Conservation (phyloP, 1,284 basidiomycete genomes). For the Papiliotrema laurentii region DNA sequence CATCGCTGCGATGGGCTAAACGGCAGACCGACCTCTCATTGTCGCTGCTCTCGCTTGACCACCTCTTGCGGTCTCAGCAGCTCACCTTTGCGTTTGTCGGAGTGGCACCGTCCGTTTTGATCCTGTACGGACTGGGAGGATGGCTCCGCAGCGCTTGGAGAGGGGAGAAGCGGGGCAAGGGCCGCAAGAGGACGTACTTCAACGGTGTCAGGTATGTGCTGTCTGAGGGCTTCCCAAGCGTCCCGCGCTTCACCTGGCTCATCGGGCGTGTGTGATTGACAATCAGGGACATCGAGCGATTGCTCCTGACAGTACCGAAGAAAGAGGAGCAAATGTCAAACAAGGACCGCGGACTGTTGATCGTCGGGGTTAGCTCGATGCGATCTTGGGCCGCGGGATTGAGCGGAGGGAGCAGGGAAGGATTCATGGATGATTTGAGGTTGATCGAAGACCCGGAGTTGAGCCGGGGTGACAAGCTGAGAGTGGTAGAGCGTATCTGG, state of each 20-base stretch:
- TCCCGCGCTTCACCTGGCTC: too few species aligned
- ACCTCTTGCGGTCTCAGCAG: constrained; percentile 88
- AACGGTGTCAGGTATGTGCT: constrained; percentile 46
- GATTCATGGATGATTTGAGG: constrained; percentile 78
- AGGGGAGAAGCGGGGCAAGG: constrained; percentile 45
- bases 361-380: constrained; percentile 48
- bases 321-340: constrained; percentile 46
- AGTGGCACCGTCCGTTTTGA: constrained; percentile 79
- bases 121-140: constrained; percentile 67
- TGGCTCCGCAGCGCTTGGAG: constrained; percentile 55
- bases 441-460: constrained; percentile 72
- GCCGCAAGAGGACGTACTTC: constrained; percentile 46
- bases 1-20: constrained; percentile 3
- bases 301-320: constrained; percentile 51
- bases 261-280: too few species aligned
- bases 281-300: constrained; percentile 65
- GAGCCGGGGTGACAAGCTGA: constrained; percentile 64
- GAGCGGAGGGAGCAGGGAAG: constrained; percentile 22
- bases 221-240: constrained; percentile 12
- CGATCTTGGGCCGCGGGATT: constrained; percentile 46
- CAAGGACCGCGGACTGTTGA: constrained; percentile 49
- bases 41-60: constrained; percentile 77
- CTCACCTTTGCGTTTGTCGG: constrained; percentile 97
- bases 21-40: constrained; percentile 81
- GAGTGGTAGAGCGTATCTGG: constrained; percentile 85